phyloP scores from a whole-genome alignment of 148 eudicot genomes.

The Chenopodium album region DNA sequence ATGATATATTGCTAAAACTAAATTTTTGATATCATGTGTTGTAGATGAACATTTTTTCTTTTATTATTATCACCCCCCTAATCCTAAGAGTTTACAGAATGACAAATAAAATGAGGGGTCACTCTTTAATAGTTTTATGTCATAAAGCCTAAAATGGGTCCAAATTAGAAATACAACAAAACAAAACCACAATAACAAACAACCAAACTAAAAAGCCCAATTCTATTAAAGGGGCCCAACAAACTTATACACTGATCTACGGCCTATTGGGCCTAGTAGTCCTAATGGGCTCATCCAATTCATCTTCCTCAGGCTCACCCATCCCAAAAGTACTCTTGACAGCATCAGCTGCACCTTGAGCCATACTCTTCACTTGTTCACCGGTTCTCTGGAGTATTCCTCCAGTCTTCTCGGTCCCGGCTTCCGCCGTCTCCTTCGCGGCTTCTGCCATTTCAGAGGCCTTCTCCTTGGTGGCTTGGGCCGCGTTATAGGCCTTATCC shows the following conservation, averaged over 20 bases:
- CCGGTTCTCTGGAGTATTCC: conserved; percentile 55
- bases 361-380: conserved; percentile 61
- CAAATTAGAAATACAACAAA: not conserved
- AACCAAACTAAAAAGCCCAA: not conserved
- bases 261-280: conserved; percentile 20
- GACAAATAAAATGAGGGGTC: not conserved
- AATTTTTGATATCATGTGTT: too few species aligned
- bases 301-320: conserved; percentile 33
- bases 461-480: conserved; percentile 50
- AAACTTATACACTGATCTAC: not conserved
- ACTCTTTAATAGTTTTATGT: not conserved
- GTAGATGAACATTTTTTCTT: too few species aligned
- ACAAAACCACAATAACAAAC: not conserved
- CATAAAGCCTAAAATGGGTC: not conserved
- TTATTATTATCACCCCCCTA: not conserved
- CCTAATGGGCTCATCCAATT: not conserved
- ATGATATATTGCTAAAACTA: too few species aligned
- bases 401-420: conserved; percentile 66
- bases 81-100: not conserved
- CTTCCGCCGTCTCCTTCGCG: conserved; percentile 51
- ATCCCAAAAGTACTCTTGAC: conserved; percentile 65
- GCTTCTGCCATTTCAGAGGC: conserved; percentile 42
- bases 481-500: conserved; percentile 32
- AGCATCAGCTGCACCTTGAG: conserved; percentile 64
- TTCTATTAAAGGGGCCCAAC: not conserved